A percentile compares a stretch with the other conserved stretches of the same genome.
These are phyloP conservation scores for Xylariaceae sp. DNA, from an alignment of 2,329 filamentous ascomycete species.

Conservation along the genomic window DNA sequence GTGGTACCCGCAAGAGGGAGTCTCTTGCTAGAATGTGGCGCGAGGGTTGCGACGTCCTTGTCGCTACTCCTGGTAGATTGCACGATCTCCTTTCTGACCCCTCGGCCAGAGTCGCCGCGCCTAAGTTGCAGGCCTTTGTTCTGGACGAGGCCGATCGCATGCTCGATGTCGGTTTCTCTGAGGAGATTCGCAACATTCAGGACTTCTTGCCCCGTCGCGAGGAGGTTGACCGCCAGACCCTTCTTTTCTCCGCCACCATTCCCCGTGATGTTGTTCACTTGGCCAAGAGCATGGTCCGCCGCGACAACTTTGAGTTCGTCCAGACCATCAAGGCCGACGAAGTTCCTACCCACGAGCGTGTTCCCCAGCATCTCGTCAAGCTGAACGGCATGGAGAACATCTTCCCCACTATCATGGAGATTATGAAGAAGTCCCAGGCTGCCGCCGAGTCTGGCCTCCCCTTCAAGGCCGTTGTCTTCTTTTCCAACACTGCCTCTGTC, in stretches of 20 bases:
- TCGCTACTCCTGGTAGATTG: conserved; percentile 85
- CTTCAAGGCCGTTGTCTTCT: conserved; percentile 96
- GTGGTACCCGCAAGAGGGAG: conserved; percentile 71
- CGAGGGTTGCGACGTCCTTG: conserved; percentile 79
- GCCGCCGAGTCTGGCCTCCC: conserved; percentile 46
- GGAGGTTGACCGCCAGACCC: conserved; percentile 71
- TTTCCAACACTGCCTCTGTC: conserved; percentile 72
- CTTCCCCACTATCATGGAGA: conserved; percentile 71
- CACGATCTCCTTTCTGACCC: conserved; percentile 72
- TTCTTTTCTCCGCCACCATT: conserved; percentile 94
- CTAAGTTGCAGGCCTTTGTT: conserved; percentile 83
- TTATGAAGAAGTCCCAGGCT: conserved; percentile 60
- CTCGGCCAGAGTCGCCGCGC: conserved; percentile 59
- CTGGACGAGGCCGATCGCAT: conserved; percentile 98
- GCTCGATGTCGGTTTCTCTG: conserved; percentile 85
- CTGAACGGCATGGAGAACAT: conserved; percentile 68
- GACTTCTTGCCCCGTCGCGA: conserved; percentile 55
- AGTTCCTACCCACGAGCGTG: conserved; percentile 73
- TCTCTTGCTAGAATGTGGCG: conserved; percentile 64
- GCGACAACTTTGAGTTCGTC: conserved; percentile 76
- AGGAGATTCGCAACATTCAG: conserved; percentile 59
- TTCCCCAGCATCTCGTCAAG: conserved; percentile 72
- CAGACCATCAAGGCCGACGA: conserved; percentile 83
- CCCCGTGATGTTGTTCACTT: conserved; percentile 75
- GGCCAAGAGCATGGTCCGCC: conserved; percentile 72